phyloP scores from a whole-genome alignment of 306 rosid genomes.

The Vigna mungo region DNA sequence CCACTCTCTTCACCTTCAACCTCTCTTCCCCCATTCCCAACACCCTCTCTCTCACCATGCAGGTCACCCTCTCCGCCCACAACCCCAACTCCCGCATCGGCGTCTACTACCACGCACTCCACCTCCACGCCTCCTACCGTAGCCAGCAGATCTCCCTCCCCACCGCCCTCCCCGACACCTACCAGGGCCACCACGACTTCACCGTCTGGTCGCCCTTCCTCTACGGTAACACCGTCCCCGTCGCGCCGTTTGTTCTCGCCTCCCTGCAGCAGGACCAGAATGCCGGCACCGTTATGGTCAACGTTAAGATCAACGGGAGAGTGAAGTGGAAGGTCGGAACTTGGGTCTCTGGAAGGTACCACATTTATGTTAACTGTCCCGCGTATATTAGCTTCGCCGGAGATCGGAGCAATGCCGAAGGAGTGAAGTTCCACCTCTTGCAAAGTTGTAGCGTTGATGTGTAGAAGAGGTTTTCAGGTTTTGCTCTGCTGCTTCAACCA shows the following conservation, averaged over 20 bases:
- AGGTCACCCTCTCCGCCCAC: constrained; percentile 59
- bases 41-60: constrained; percentile 59
- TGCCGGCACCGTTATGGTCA: constrained; percentile 53
- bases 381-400: constrained; percentile 62
- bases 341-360: constrained; percentile 74
- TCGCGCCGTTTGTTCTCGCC: constrained; percentile 54
- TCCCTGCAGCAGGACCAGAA: constrained; percentile 58
- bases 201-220: constrained; percentile 80
- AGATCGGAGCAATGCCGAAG: constrained; percentile 31
- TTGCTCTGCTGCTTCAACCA: not conserved
- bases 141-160: constrained; percentile 68
- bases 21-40: constrained; percentile 47
- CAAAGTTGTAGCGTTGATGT: constrained; percentile 75
- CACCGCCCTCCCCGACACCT: constrained; percentile 55
- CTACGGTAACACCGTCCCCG: constrained; percentile 55
- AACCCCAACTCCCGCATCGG: constrained; percentile 75
- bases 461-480: constrained; percentile 31
- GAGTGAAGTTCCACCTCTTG: constrained; percentile 62
- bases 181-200: constrained; percentile 72
- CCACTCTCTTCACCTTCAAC: constrained; percentile 68
- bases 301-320: constrained; percentile 61
- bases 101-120: constrained; percentile 56
- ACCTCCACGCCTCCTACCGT: constrained; percentile 60
- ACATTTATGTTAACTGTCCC: constrained; percentile 69
- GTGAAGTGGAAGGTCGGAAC: constrained; percentile 84